A percentile compares a stretch with the other conserved stretches of the same genome.
phyloP scores from a whole-genome alignment of 2,329 filamentous ascomycete species.

The Diaporthe citri region DNA sequence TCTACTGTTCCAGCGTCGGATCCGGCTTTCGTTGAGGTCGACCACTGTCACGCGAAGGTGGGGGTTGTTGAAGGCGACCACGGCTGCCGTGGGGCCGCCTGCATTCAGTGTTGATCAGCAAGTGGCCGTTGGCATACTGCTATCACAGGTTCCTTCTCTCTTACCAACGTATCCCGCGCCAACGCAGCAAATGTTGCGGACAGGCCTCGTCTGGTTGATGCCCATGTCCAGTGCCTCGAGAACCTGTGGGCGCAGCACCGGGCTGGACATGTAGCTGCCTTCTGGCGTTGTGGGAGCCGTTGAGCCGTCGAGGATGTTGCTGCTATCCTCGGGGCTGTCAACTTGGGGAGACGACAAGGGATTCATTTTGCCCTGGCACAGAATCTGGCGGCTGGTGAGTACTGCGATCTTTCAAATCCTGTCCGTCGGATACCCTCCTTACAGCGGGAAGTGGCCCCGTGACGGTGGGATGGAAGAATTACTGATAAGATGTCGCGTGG shows the following conservation, averaged over 20 bases:
- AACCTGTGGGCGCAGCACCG: conserved; percentile 50
- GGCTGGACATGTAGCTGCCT: conserved; percentile 57
- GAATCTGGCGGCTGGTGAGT: not conserved
- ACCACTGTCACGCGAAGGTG: conserved; percentile 80
- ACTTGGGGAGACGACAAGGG: conserved; percentile 42
- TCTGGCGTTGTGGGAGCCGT: conserved; percentile 61
- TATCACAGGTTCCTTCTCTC: conserved; percentile 45
- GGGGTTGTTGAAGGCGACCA: conserved; percentile 81
- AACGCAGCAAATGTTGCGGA: conserved; percentile 78
- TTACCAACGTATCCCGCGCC: conserved; percentile 82
- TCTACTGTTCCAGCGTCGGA: conserved; percentile 79
- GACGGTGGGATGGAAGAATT: not conserved
- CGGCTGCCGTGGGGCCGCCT: conserved; percentile 81
- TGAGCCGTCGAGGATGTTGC: conserved; percentile 49
- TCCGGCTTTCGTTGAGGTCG: conserved; percentile 74
- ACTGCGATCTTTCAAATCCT: not conserved
- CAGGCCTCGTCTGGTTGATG: conserved; percentile 41
- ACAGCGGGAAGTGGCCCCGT: not conserved
- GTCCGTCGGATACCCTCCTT: not conserved
- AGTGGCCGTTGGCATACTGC: not conserved
- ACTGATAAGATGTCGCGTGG: conserved; percentile 15
- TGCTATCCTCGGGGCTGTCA: conserved; percentile 48
- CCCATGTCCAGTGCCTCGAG: conserved; percentile 42
- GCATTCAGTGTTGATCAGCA: not conserved
- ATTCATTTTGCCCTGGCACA: conserved; percentile 39